phyloP scores from a whole-genome alignment of 2,329 filamentous ascomycete genomes.

The Chaetomiaceae sp. region DNA sequence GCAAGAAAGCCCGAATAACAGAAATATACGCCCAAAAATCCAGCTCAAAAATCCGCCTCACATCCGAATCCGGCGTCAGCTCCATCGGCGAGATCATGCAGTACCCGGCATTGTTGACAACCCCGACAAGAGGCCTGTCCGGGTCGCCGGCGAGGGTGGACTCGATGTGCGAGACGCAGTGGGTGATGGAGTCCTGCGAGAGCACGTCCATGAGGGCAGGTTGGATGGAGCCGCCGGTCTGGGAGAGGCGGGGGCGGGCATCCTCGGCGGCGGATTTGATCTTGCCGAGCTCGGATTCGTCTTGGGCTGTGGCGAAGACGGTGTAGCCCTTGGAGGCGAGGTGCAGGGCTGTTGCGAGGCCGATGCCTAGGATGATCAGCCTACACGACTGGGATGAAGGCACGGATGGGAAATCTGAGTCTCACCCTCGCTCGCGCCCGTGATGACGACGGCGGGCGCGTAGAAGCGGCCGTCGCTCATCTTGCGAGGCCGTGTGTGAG shows the following conservation, averaged over 20 bases:
- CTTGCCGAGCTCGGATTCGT: conserved; percentile 2
- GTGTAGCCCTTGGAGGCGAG: conserved; percentile 8
- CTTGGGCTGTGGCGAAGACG: conserved; percentile 11
- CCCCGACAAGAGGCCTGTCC: conserved; percentile 5
- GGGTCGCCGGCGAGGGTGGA: conserved; percentile 3
- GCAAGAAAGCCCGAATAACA: conserved; percentile 11
- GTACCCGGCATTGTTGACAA: conserved; percentile 13
- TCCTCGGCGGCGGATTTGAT: background rate
- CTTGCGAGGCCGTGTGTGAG: conserved; percentile 10
- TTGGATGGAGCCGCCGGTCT: background rate
- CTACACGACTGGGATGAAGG: background rate
- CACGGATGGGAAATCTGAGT: background rate
- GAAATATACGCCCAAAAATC: conserved; percentile 12
- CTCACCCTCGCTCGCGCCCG: conserved; percentile 11
- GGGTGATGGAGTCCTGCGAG: conserved; percentile 2
- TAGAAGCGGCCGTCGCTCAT: conserved; percentile 2
- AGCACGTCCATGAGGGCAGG: conserved; percentile 9
- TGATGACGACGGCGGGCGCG: conserved; percentile 9
- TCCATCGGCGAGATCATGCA: conserved; percentile 16
- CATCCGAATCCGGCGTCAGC: conserved; percentile 8
- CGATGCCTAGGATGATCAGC: conserved; percentile 1
- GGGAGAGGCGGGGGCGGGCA: background rate
- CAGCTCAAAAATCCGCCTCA: conserved; percentile 11
- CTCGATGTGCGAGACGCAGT: conserved; percentile 6
- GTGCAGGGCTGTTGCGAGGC: conserved; percentile 6